Conservation (phyloP, 2,329 filamentous ascomycete species). For the Tolypocladium cylindrosporum region DNA sequence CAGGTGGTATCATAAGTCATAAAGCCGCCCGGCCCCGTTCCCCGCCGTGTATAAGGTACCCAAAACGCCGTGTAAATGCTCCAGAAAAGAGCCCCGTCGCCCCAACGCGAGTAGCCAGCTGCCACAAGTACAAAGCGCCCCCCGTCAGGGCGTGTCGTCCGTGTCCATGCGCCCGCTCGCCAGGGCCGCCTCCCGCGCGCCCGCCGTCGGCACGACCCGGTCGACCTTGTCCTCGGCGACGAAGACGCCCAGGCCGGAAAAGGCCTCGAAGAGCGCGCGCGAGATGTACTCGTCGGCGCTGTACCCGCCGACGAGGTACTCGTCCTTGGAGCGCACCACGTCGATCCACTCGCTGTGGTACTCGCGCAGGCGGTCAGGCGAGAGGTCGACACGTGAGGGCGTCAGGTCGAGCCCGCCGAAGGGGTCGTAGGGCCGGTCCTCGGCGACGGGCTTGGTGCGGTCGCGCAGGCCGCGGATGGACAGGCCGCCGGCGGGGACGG, state of each 20-base stretch:
- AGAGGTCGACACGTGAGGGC: conserved; percentile 58
- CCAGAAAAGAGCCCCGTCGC: not conserved
- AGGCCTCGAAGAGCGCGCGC: conserved; percentile 77
- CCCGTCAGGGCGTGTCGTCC: conserved; percentile 32
- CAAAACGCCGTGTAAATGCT: not conserved
- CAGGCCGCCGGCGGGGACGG: conserved; percentile 24
- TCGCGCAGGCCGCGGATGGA: conserved; percentile 76
- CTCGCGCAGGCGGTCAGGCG: conserved; percentile 35
- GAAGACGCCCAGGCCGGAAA: conserved; percentile 80
- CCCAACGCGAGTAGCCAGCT: not conserved
- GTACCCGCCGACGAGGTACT: conserved; percentile 72
- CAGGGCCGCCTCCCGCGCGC: conserved; percentile 22
- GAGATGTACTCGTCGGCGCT: conserved; percentile 72
- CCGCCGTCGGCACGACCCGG: conserved; percentile 21
- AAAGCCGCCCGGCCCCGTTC: not conserved
- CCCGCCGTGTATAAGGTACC: not conserved
- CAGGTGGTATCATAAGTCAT: not conserved
- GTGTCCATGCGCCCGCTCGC: conserved; percentile 34
- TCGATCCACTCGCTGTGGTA: conserved; percentile 73
- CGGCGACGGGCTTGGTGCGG: conserved; percentile 31
- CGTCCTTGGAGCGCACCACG: conserved; percentile 51
- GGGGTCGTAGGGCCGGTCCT: conserved; percentile 75
- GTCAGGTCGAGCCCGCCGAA: conserved; percentile 67
- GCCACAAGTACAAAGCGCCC: not conserved
- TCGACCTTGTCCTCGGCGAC: conserved; percentile 63